Conservation (phyloP, 768 basidiomycete species). For the Dioszegia hungarica region DNA sequence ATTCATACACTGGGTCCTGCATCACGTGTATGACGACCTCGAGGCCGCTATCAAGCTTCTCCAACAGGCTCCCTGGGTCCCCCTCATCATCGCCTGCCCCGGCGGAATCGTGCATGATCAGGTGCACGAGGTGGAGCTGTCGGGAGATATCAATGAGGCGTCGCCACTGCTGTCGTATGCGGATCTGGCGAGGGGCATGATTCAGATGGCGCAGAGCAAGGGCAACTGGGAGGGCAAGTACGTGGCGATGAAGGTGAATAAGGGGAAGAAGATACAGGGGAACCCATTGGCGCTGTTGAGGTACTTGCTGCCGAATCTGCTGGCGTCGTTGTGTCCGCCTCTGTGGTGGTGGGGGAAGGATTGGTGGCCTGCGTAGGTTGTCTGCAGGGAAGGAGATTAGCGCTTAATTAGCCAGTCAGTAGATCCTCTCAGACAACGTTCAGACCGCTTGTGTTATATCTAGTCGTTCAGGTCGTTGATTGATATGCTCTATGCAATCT, state of each 20-base stretch:
- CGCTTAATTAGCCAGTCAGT: too few species aligned
- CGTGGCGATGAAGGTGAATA: neutral
- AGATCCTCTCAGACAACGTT: too few species aligned
- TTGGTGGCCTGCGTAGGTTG: conserved; percentile 2
- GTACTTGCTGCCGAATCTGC: conserved; percentile 2
- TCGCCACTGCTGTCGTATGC: neutral
- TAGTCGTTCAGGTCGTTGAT: too few species aligned
- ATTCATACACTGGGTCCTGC: neutral
- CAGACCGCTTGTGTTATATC: too few species aligned
- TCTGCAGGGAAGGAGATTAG: too few species aligned
- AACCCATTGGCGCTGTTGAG: neutral
- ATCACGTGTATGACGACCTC: conserved; percentile 7
- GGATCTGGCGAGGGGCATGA: conserved; percentile 10
- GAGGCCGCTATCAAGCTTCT: neutral
- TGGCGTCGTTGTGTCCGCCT: neutral
- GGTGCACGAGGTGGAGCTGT: neutral
- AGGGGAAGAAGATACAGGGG: neutral
- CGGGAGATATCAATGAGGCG: neutral
- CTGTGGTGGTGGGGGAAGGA: conserved; percentile 4
- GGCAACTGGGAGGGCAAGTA: conserved; percentile 4
- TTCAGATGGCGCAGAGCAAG: neutral
- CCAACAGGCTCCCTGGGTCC: conserved; percentile 1
- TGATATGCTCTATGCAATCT: too few species aligned
- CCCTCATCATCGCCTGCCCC: conserved; percentile 2
- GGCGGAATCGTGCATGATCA: neutral